Evolutionary conservation across 2,329 filamentous ascomycete species (phyloP), one percentile per base, ranked within the genome.

Genomic region (Colletotrichum salicis): DNA sequence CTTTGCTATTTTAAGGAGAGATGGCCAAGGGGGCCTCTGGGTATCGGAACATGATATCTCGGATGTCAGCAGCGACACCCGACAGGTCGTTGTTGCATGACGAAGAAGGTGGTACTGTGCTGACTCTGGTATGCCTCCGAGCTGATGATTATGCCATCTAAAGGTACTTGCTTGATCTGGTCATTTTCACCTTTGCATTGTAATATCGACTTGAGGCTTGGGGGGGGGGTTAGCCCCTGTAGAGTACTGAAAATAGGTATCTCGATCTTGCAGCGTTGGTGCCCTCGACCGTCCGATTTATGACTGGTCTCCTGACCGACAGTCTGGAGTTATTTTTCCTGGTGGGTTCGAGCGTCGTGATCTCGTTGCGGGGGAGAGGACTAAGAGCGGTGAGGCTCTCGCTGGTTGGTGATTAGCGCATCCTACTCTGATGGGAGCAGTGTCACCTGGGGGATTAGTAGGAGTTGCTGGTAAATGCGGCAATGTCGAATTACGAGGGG

Each of bases 381-480:
- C 69, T 71, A 71, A 64, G 51, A 69, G 69, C 69, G 69, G 69
- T 71, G 69, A 71, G 65, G 65, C 69, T 71, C 65, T 64, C 41
- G 65, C 27, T 62, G 64, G 69, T 54, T 58, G 69, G 27, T 27
- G 27, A 54, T 64, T 71, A 71, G 69, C 60, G 69, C 59, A 69
- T 71, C 41, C 64, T 68, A 35, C 59, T 31, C 22, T 55, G 29
- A 24, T n/a, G 33, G 65, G 31, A 58, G 64, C 58, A 67, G 65
- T 45, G 59, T 71, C 69, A 69, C 59, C 65, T 71, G 65, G 69
- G 64, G 59, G 59, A 64, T 69, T 64, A 60, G 69, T 45, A 69
- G 52, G 41, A 6, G 37, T 41, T 54, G 29, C 33, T 64, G 65
- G 64, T 63, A 56, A 55, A n/a, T 59, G 69, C 64, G 64, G 69